Conservation (phyloP, 2,329 filamentous ascomycete genomes). For the Thielaviopsis populi region DNA sequence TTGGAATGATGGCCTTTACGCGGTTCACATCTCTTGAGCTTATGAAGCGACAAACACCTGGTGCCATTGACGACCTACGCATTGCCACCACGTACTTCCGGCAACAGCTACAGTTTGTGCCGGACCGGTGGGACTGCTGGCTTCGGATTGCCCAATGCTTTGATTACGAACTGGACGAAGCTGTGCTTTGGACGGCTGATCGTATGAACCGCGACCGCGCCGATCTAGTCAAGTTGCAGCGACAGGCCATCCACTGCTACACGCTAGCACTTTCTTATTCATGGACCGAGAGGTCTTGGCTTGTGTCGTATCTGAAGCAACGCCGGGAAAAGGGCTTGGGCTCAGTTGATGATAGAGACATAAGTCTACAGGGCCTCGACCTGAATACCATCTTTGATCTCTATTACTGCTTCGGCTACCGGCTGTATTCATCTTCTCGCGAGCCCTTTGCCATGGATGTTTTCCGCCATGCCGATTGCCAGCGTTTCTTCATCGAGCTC, state of each 20-base stretch:
- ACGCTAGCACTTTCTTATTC: slow-evolving; percentile 44
- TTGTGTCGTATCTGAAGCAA: slow-evolving; percentile 9
- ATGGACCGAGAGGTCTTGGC: slow-evolving; percentile 23
- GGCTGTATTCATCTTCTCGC: slow-evolving; percentile 45
- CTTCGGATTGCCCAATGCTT: slow-evolving; percentile 76
- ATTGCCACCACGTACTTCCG: slow-evolving; percentile 66
- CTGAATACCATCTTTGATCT: slow-evolving; percentile 34
- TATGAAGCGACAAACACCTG: slow-evolving; percentile 61
- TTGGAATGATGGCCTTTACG: slow-evolving; percentile 75
- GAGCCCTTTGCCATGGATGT: slow-evolving; percentile 50
- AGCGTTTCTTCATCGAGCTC: slow-evolving; percentile 41
- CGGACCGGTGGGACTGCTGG: slow-evolving; percentile 79
- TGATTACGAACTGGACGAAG: slow-evolving; percentile 76
- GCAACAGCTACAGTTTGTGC: slow-evolving; percentile 68
- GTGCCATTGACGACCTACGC: slow-evolving; percentile 69
- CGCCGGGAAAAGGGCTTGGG: background rate
- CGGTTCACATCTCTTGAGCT: slow-evolving; percentile 60
- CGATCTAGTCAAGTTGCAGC: slow-evolving; percentile 61
- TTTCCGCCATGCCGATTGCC: slow-evolving; percentile 40
- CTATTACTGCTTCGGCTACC: slow-evolving; percentile 46
- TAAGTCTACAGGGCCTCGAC: slow-evolving; percentile 9
- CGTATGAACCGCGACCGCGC: slow-evolving; percentile 74
- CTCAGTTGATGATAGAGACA: slow-evolving; percentile 21
- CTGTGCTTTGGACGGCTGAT: slow-evolving; percentile 75
- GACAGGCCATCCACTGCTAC: slow-evolving; percentile 70